Evolutionary conservation across 805 yeast species (phyloP).

Genomic region (Candida peoriensis): DNA sequence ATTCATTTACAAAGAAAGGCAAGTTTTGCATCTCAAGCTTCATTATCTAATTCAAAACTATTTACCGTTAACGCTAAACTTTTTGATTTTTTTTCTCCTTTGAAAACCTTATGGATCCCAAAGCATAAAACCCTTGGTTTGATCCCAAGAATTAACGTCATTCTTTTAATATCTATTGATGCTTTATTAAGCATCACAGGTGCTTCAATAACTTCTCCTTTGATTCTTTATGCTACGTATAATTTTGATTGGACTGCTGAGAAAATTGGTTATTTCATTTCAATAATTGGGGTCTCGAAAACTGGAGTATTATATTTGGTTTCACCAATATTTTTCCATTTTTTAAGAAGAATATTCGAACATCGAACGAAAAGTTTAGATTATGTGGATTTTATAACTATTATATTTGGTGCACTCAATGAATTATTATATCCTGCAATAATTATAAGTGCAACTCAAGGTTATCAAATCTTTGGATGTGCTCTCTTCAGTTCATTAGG

Average conservation of each 20-base stretch:
- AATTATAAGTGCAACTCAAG: slow-evolving; percentile 28
- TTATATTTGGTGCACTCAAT: slow-evolving; percentile 26
- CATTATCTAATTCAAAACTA: slow-evolving; percentile 9
- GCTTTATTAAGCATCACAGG: slow-evolving; percentile 35
- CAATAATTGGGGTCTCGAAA: slow-evolving; percentile 44
- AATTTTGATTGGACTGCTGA: slow-evolving; percentile 49
- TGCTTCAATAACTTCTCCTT: slow-evolving; percentile 35
- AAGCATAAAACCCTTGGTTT: slow-evolving; percentile 26
- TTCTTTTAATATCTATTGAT: slow-evolving; percentile 45
- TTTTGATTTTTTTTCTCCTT: slow-evolving; percentile 36
- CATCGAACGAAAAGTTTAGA: slow-evolving; percentile 44
- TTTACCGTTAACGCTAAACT: slow-evolving; percentile 2
- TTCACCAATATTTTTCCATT: slow-evolving; percentile 43
- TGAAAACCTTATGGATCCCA: slow-evolving; percentile 51
- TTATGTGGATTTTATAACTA: slow-evolving; percentile 39
- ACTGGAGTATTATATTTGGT: slow-evolving; percentile 44
- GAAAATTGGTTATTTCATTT: slow-evolving; percentile 51
- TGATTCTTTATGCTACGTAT: slow-evolving; percentile 49
- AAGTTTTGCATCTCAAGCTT: slow-evolving; percentile 27
- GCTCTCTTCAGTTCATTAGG: slow-evolving; percentile 41
- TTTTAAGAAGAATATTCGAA: slow-evolving; percentile 30
- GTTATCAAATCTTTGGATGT: slow-evolving; percentile 28
- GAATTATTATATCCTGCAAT: slow-evolving; percentile 36
- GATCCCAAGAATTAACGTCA: slow-evolving; percentile 40
- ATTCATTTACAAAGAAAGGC: slow-evolving; percentile 25